A percentile compares a stretch with the other conserved stretches of the same genome.
phyloP scores from a whole-genome alignment of 371 early-diverging fungal species.

The Mortierella sp. region DNA sequence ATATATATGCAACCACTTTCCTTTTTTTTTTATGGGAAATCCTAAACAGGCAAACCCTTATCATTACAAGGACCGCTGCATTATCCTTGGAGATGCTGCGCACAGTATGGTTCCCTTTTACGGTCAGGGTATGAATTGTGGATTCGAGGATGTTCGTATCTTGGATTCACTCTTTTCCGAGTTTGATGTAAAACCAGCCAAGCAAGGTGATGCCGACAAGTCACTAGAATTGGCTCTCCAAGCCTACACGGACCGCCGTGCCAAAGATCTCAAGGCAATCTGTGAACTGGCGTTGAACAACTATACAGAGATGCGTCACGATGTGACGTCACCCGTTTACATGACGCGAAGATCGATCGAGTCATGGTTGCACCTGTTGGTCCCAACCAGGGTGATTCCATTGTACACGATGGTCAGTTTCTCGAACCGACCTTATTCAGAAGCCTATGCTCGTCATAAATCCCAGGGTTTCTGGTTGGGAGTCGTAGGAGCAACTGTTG shows the following conservation, averaged over 20 bases:
- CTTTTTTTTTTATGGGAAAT: neutral
- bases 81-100: constrained; percentile 96
- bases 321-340: constrained; percentile 80
- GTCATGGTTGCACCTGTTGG: constrained; percentile 73
- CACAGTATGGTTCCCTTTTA: constrained; percentile 99
- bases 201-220: constrained; percentile 33
- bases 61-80: constrained; percentile 78
- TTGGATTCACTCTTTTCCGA: constrained; percentile 78
- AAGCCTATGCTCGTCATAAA: constrained; percentile 73
- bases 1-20: neutral
- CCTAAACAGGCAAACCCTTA: constrained; percentile 82
- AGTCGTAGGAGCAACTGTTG: constrained; percentile 38
- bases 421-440: constrained; percentile 87
- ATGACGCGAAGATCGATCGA: constrained; percentile 85
- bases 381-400: constrained; percentile 85
- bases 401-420: constrained; percentile 98
- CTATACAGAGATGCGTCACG: constrained; percentile 94
- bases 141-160: constrained; percentile 93
- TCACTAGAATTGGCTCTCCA: constrained; percentile 73
- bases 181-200: constrained; percentile 60
- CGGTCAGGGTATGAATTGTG: constrained; percentile 98
- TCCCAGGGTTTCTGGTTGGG: constrained; percentile 69
- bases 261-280: constrained; percentile 91
- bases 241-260: constrained; percentile 79
- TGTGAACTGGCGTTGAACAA: constrained; percentile 96